Evolutionary conservation across 257 asterid genomes (phyloP).

Genomic region (Nicotiana undulata): DNA sequence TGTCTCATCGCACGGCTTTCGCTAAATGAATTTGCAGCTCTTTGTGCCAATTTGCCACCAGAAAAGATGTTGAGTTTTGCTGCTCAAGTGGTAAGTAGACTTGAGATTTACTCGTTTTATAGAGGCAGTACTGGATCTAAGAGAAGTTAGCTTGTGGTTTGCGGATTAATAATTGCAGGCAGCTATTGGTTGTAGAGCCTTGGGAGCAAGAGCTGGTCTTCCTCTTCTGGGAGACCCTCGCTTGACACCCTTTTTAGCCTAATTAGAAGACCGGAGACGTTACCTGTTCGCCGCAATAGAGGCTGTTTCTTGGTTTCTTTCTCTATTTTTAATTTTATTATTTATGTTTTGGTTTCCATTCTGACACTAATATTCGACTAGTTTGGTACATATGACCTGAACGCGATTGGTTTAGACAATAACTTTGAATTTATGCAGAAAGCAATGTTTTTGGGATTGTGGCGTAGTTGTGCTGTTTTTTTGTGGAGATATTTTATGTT

Average conservation of each 20-base stretch:
- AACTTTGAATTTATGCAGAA: no score
- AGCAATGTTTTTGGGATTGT: no score
- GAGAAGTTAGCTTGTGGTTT: neutral
- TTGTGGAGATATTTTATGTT: no score
- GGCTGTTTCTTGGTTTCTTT: no score
- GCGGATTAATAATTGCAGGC: conserved; percentile 40
- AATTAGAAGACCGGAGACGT: conserved; percentile 35
- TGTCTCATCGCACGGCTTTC: neutral
- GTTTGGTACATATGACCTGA: no score
- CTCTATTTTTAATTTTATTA: no score
- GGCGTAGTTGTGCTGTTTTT: no score
- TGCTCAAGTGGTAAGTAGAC: conserved; percentile 75
- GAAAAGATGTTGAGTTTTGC: conserved; percentile 83
- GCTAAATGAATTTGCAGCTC: conserved; percentile 33
- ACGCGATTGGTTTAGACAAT: no score
- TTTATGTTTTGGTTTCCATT: no score
- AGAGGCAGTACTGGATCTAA: no score
- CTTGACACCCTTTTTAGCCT: conserved; percentile 46
- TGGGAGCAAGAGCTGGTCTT: conserved; percentile 87
- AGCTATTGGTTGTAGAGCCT: conserved; percentile 67
- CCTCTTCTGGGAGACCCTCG: conserved; percentile 57
- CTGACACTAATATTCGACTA: no score
- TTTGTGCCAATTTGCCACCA: conserved; percentile 70
- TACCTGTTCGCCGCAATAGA: neutral
- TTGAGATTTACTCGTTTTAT: neutral